Evolutionary conservation across 352 stramenopile genomes (phyloP).

Genomic region (Phytophthora litchii): DNA sequence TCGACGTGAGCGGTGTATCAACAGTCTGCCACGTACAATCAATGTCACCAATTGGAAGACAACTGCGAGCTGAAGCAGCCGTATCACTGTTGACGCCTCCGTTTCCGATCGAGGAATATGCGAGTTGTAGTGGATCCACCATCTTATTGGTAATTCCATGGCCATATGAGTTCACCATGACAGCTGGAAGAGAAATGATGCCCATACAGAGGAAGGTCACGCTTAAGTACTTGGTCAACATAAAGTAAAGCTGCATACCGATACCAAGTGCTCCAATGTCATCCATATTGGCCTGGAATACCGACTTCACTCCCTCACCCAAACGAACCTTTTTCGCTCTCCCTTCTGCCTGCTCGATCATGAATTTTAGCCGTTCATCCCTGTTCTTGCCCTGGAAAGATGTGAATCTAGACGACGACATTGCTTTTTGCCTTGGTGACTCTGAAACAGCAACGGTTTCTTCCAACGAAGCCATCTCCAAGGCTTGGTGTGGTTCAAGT

Average conservation of each 20-base stretch:
- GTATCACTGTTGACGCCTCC: constrained; percentile 45
- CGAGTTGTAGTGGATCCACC: constrained; percentile 48
- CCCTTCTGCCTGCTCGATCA: constrained; percentile 22
- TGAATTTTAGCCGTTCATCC: constrained; percentile 25
- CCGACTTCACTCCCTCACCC: constrained; percentile 39
- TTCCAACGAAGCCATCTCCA: constrained; percentile 26
- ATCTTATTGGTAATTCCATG: constrained; percentile 52
- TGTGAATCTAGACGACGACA: constrained; percentile 1
- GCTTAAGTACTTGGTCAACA: constrained; percentile 55
- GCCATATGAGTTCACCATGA: constrained; percentile 50
- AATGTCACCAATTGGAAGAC: constrained; percentile 41
- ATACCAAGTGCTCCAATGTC: constrained; percentile 60
- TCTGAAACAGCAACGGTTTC: constrained; percentile 8
- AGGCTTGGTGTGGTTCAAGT: constrained; percentile 11
- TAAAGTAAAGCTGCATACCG: constrained; percentile 67
- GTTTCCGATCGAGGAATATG: constrained; percentile 52
- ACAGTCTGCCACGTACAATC: constrained; percentile 55
- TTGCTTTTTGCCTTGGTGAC: constrained; percentile 1
- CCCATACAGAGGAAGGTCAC: constrained; percentile 47
- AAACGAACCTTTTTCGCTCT: constrained; percentile 43
- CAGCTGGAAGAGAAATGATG: constrained; percentile 42
- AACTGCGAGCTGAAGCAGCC: constrained; percentile 31
- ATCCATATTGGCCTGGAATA: constrained; percentile 38
- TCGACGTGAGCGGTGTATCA: constrained; percentile 45
- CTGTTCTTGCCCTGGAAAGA: constrained; percentile 21